Base-by-base conservation (phyloP, 805 yeast species). In the Ogataea chonburiensis region DNA sequence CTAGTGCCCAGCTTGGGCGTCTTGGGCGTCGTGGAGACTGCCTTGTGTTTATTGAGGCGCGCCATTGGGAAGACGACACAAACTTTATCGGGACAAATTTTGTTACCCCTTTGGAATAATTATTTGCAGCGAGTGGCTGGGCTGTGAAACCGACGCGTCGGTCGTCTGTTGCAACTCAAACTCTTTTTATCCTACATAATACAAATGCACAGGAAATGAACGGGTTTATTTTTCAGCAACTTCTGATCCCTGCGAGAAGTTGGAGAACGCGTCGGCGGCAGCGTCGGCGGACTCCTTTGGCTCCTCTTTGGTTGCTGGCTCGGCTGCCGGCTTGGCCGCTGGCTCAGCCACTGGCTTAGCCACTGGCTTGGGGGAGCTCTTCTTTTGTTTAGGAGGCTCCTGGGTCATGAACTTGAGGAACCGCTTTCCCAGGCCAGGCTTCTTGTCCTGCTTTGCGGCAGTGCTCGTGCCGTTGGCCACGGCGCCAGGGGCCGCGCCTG, bases 191-290 rank as follows among this genome's bases (percentile, higher is more conserved):
- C 13, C 28, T 29, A 35, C 39, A 24, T 28, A 34, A 22, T 34
- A 34, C 31, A 28, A 38, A 27, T 30, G 36, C 35, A 34, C 34
- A 34, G 32, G 37, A 40, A 28, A 36, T 33, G 31, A 40, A 28
- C 35, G 17, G 25, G 22, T 9, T 24, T 29, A 35, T 35, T 28
- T 36, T n/a, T 33, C 46, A 9, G 37, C 44, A 12, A 55, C 37
- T 11, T 47, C 60, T 5, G 73, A 68, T 17, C 73, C 73, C 50
- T 69, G 73, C n/a, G 69, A 63, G 47, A 69, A 69, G 3, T 69
- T 70, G 17, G 68, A 58, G 42, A 69, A 69, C 2, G 71, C 49
- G n/a, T 29, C 43, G 7, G 31, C 36, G 4, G 27, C 49, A 12
- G 18, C 45, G 17, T 33, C 45, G 3, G 24, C 47, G 10, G 43